A percentile compares a stretch with the other conserved stretches of the same genome.
phyloP scores from a whole-genome alignment of 495 filamentous ascomycete species.

The Lasiosphaeria ovina region DNA sequence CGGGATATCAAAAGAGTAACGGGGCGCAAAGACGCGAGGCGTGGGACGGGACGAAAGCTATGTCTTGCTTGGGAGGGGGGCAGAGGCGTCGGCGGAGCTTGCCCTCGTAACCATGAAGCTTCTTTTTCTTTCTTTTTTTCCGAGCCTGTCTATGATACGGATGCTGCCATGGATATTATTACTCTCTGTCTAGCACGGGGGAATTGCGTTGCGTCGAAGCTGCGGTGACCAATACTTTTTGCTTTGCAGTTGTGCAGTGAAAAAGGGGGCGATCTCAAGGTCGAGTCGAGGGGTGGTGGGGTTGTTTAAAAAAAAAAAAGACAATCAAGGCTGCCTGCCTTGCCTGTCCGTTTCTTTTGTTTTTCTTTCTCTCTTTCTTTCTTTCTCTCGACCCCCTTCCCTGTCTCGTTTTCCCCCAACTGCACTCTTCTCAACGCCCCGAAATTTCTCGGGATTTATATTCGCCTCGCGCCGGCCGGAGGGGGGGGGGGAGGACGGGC shows the following conservation, averaged over 20 bases:
- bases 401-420: neutral
- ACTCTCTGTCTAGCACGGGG: neutral
- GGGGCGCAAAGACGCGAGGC: too few relatives aligned
- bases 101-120: constrained; percentile 4
- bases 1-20: neutral
- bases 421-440: neutral
- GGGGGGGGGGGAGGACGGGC: neutral
- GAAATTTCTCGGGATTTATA: too few relatives aligned
- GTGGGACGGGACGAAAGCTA: too few relatives aligned
- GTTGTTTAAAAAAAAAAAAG: too few relatives aligned
- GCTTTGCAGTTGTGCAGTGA: neutral
- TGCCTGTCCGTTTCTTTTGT: neutral
- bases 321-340: too few relatives aligned
- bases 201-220: neutral
- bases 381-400: neutral
- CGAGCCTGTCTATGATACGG: constrained; percentile 9
- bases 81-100: neutral
- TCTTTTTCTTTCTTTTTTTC: too few relatives aligned
- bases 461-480: neutral
- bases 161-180: constrained; percentile 19
- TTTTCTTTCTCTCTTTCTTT: neutral
- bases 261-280: neutral
- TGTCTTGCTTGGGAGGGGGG: neutral
- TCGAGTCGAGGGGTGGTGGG: too few relatives aligned
- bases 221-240: too few relatives aligned